Base-by-base conservation (phyloP, 805 yeast genomes). In the Cyberlindnera bimundalis region DNA sequence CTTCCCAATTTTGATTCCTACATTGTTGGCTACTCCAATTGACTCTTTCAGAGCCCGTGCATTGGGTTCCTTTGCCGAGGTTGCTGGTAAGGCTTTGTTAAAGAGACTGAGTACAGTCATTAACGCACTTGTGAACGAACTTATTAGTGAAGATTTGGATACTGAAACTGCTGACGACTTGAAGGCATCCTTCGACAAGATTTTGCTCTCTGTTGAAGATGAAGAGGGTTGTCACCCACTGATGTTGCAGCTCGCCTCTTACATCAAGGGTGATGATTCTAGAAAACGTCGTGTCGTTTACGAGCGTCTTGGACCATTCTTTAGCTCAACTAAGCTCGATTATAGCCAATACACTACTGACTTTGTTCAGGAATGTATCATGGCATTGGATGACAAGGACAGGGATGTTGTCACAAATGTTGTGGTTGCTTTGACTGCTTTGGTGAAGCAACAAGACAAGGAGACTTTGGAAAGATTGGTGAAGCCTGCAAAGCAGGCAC, bases 1-100 rank as follows among this genome's bases (percentile, higher is more conserved):
- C 42, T 89, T 95, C 89, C 97, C 98, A 35, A 84, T 87, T 35
- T 74, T 93, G 59, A 73, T 91, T 44, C 97, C 98, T 32, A 77
- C 95, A 0, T 72, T 93, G 57, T 70, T 91, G 57, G 61, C 79
- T 6, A 81, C 88, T 6, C 97, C 97, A 13, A 79, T 90, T 40
- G 87, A 86, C 51, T 70, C 78, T 0, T 81, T 81, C 67, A 87
- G 89, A 65, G 95, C 96, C n/a, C 73, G 76, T 40, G 95, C 96
- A 4, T 68, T 90, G 43, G 87, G 93, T 18, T 79, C 95, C 0
- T 73, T 90, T 60, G 95, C 96, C 1, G 80, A 85, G 38, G 96
- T 87, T 35, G 96, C 96, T 18, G 97, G 96, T 19, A 62, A 78
- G 27, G 86, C 96, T 0, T 66, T 89, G 49, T 80, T 81, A 70